Evolutionary conservation across 176 grass and related monocot species (phyloP).

Genomic region (Juncus inflexus): DNA sequence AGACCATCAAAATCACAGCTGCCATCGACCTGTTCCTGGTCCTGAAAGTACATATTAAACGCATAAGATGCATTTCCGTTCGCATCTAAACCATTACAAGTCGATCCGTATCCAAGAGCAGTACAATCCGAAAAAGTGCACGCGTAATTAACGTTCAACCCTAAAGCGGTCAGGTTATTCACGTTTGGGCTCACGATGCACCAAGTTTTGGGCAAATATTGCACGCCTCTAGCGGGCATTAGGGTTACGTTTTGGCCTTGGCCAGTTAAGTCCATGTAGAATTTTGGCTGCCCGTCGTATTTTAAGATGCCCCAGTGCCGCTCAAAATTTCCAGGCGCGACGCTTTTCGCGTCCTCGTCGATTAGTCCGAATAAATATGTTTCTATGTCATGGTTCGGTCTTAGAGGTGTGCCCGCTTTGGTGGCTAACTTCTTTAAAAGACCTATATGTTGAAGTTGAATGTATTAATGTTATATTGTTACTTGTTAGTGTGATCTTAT

Average conservation of each 20-base stretch:
- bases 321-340: conserved; percentile 69
- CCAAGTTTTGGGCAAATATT: conserved; percentile 52
- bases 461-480: too few species aligned
- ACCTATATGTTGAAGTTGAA: conserved; percentile 4
- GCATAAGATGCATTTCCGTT: conserved; percentile 54
- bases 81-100: conserved; percentile 41
- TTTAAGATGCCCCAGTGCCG: conserved; percentile 67
- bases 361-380: conserved; percentile 73
- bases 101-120: conserved; percentile 41
- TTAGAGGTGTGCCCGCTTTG: conserved; percentile 51
- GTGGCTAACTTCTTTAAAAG: conserved; percentile 45
- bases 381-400: conserved; percentile 51
- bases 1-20: conserved; percentile 43
- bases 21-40: conserved; percentile 34
- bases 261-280: conserved; percentile 45
- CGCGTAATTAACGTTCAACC: conserved; percentile 28
- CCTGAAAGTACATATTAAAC: conserved; percentile 57
- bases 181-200: conserved; percentile 45
- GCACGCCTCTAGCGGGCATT: conserved; percentile 30
- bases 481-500: too few species aligned
- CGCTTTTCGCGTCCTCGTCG: conserved; percentile 72
- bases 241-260: conserved; percentile 42
- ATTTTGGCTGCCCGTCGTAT: conserved; percentile 80
- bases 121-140: conserved; percentile 43
- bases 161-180: conserved; percentile 22